Conservation (phyloP, 2,329 filamentous ascomycete genomes). For the Claviceps spartinae region DNA sequence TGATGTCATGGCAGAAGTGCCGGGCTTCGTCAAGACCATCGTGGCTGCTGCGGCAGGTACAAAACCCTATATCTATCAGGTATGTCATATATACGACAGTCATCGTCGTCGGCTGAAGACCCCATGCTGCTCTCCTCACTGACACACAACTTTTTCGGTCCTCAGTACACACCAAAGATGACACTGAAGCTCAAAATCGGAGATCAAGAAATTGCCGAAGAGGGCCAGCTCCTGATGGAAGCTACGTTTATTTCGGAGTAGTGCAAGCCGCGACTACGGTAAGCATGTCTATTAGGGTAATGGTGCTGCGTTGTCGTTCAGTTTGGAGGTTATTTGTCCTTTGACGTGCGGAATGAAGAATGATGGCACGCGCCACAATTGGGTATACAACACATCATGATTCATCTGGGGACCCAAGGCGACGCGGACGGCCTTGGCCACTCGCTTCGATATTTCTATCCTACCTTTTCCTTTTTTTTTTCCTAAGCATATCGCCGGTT, state of each 20-base stretch:
- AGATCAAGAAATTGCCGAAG: constrained; percentile 62
- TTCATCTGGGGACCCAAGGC: constrained; percentile 9
- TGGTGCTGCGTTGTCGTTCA: neutral
- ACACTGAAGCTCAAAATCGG: constrained; percentile 75
- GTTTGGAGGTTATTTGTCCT: neutral
- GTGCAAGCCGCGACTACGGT: constrained; percentile 5
- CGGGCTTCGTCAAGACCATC: constrained; percentile 88
- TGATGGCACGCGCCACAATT: constrained; percentile 7
- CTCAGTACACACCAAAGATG: constrained; percentile 57
- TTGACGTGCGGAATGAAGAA: constrained; percentile 1
- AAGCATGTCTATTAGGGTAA: neutral
- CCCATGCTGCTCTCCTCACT: neutral
- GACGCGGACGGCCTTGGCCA: constrained; percentile 14
- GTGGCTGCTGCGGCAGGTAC: constrained; percentile 80
- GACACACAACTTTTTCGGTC: neutral
- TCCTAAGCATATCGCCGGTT: constrained; percentile 5
- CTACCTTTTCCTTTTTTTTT: neutral
- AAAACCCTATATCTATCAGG: constrained; percentile 96
- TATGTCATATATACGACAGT: constrained; percentile 25
- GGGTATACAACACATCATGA: constrained; percentile 7
- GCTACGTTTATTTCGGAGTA: constrained; percentile 84
- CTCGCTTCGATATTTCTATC: constrained; percentile 10
- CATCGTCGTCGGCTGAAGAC: neutral
- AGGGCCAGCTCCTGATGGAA: constrained; percentile 71
- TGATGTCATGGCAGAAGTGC: constrained; percentile 94